Conservation (phyloP, 2,329 filamentous ascomycete genomes). For the Falciphora oryzae region DNA sequence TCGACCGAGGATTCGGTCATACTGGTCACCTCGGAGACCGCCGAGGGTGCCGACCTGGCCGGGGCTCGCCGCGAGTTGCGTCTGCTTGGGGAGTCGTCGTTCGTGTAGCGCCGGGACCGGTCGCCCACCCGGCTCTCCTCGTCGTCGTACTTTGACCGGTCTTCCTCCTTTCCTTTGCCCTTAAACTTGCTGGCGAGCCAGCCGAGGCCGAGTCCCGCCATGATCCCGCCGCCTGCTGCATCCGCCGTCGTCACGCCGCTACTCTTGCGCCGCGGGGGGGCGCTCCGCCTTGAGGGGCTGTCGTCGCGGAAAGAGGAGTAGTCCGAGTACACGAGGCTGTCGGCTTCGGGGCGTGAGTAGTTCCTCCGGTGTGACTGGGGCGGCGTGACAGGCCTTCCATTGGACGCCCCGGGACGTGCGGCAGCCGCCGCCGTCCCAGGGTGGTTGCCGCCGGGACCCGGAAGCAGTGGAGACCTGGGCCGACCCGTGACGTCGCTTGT, state of each 20-base stretch:
- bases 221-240: conserved; percentile 48
- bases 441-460: conserved; percentile 39
- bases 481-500: conserved; percentile 22
- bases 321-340: conserved; percentile 48
- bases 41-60: conserved; percentile 19
- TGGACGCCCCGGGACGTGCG: conserved; percentile 27
- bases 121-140: conserved; percentile 52
- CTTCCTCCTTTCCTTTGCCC: conserved; percentile 52
- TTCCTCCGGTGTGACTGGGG: conserved; percentile 40
- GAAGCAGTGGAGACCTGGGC: conserved; percentile 37
- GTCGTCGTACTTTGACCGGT: conserved; percentile 40
- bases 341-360: conserved; percentile 27
- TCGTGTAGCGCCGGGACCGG: conserved; percentile 60
- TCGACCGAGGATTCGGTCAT: conserved; percentile 30
- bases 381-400: conserved; percentile 38
- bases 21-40: conserved; percentile 21
- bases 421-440: conserved; percentile 33
- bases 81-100: conserved; percentile 50
- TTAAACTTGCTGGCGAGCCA: conserved; percentile 63
- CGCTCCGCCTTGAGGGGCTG: conserved; percentile 55
- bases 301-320: conserved; percentile 48
- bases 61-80: conserved; percentile 25
- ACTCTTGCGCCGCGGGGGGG: conserved; percentile 29
- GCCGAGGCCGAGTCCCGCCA: conserved; percentile 60
- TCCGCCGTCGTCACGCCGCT: conserved; percentile 27